Base-by-base conservation (phyloP, 257 asterid species). In the Eucommia ulmoides region DNA sequence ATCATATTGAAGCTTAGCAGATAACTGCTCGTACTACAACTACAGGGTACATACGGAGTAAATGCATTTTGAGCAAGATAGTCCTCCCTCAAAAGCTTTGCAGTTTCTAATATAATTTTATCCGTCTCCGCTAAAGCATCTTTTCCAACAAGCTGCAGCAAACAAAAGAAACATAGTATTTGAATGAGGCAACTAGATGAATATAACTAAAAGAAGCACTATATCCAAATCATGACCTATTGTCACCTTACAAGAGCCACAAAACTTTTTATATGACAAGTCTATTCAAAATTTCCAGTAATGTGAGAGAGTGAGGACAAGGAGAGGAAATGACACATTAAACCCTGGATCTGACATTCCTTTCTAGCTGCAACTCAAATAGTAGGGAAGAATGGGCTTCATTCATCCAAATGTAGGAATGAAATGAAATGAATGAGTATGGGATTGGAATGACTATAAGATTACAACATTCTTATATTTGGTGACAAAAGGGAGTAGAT, bases 21-120 rank as follows among this genome's bases (percentile, higher is more conserved):
- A 26, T 10, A 35, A 19, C 12, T 24, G 41, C 52, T 16, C 18
- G 35, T 49, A 45, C 24, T 50, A 29, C 35, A 33, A 51, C n/a
- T n/a, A n/a, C n/a, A n/a, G n/a, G n/a, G 23, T 41, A 65, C 93
- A 71, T 48, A 91, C 96, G 99, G 82, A 17, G 99, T 91, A 71
- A 86, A 91, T 35, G 99, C 99, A 75, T 91, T 91, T 75, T 91
- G 99, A 24, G 99, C 96, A 41, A 91, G 95, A 72, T 91, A 91
- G 71, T 91, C 96, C 81, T 91, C 99, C 72, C 99, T 86, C 84
- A 91, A 72, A 54, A 91, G 99, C 73, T 91, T 91, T 20, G 99
- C 96, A 50, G 99, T 91, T 74, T 91, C 99, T 68, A 91, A 71
- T 26, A n/a, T 86, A 67, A 91, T 85, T 71, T 91, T 91, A 74